Evolutionary conservation across 140 eudicot genomes (phyloP).

Genomic region (Senecio squalidus): DNA sequence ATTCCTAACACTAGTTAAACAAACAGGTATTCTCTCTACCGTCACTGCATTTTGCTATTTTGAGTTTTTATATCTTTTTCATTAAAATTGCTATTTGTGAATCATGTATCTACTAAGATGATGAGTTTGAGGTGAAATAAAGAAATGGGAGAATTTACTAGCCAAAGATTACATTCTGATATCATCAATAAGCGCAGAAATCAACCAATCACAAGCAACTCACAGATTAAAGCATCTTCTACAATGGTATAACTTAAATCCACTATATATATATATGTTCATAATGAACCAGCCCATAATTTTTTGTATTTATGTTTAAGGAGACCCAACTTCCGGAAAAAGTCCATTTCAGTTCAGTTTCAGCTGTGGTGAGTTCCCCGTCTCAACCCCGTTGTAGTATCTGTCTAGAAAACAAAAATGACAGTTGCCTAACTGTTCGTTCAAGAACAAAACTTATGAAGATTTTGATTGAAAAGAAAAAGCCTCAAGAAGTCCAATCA

Average conservation of each 20-base stretch:
- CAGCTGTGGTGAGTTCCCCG: slow-evolving; percentile 36
- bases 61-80: too few species aligned
- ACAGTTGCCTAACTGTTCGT: slow-evolving; percentile 67
- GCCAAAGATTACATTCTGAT: slow-evolving; percentile 29
- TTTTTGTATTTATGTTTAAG: slow-evolving; percentile 30
- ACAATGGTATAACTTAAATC: slow-evolving; percentile 50
- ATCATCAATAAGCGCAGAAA: slow-evolving; percentile 39
- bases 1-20: too few species aligned
- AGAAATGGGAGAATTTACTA: slow-evolving; percentile 47
- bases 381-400: slow-evolving; percentile 43
- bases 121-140: slow-evolving; percentile 12
- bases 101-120: slow-evolving; percentile 19
- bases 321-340: slow-evolving; percentile 49
- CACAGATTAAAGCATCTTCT: slow-evolving; percentile 60
- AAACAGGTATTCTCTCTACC: slow-evolving; percentile 20
- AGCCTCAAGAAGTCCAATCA: slow-evolving; percentile 66
- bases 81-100: not conserved
- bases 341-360: slow-evolving; percentile 37
- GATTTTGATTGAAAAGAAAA: slow-evolving; percentile 54
- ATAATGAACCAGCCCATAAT: not conserved
- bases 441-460: slow-evolving; percentile 83
- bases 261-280: not conserved
- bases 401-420: slow-evolving; percentile 48
- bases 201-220: slow-evolving; percentile 48
- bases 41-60: not conserved